Base-by-base conservation (phyloP, 805 yeast species). In the Metschnikowia proteae region DNA sequence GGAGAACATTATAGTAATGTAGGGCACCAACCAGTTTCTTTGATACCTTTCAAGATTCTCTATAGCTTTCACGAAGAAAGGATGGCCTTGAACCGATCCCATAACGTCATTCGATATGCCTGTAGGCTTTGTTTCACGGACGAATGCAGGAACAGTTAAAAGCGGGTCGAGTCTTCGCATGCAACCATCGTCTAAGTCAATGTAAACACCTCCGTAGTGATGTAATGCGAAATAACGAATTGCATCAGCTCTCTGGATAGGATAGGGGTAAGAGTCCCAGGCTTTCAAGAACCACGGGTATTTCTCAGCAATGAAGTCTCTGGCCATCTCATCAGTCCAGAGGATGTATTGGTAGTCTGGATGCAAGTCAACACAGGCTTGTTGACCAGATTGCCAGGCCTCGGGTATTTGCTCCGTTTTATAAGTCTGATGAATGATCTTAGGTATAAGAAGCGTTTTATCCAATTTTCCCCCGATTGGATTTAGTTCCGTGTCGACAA, bases 71-170 rank as follows among this genome's bases (percentile, higher is more conserved):
- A 77, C 64, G 71, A 88, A 88, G 68, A 90, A 88, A 3, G 96
- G 96, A 66, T 91, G 97, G 43, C 76, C 73, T 31, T 95, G 96
- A 9, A 86, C 84, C 3, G 92, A 73, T 8, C 96, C 96, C 96
- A 91, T 86, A 11, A 90, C 90, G 63, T 90, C 96, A 65, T 91
- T 91, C 4, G 96, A 87, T 36, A 91, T 81, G 45, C 97, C 97
- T 0, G 96, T 86, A 26, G 97, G 97, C 4, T 79, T 68, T 1
- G 97, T 90, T 62, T 88, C 87, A 54, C 97, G 76, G 10, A 87
- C 89, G 71, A 88, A 88, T 1, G 96, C 95, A 0, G 96, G 91
- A 4, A 82, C 86, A 2, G 84, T 78, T 50, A 90, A 76, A 49
- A 91, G 69, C 0, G 96, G 95, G 63, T 90, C 97, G 55, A 91